Percentiles rank a stretch among this genome's conserved stretches.
These are phyloP conservation scores for Exophiala sp. DNA, from an alignment of 2,329 filamentous ascomycete species.

Conservation along the genomic window DNA sequence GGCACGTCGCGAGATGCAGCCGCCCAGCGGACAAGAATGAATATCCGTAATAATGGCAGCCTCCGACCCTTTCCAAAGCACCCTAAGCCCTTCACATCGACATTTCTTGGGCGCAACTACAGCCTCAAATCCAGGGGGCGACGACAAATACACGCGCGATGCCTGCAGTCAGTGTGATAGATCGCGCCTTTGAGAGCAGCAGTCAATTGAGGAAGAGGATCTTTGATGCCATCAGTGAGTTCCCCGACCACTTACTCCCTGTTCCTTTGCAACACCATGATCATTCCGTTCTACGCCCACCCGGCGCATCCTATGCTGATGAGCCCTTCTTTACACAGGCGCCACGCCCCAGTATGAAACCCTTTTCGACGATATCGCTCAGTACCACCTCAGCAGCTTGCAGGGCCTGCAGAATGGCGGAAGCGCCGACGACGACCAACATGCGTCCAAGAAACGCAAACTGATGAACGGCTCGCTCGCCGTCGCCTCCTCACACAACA, in stretches of 20 bases:
- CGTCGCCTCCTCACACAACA: slow-evolving; percentile 1
- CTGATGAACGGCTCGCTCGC: slow-evolving; percentile 36
- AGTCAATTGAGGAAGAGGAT: slow-evolving; percentile 16
- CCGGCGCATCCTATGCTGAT: background rate
- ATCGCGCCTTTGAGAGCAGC: slow-evolving; percentile 17
- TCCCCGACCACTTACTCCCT: too few relatives aligned
- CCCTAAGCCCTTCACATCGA: too few relatives aligned
- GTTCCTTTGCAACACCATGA: too few relatives aligned
- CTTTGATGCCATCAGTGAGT: slow-evolving; percentile 21
- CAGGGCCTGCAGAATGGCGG: slow-evolving; percentile 24
- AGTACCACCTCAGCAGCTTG: slow-evolving; percentile 35
- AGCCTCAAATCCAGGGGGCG: background rate
- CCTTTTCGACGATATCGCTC: slow-evolving; percentile 47
- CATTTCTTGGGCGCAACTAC: background rate
- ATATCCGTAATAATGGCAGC: too few relatives aligned
- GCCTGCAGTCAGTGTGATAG: slow-evolving; percentile 8
- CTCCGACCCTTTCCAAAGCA: too few relatives aligned
- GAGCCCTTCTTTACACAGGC: slow-evolving; percentile 5
- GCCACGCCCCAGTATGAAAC: slow-evolving; percentile 21
- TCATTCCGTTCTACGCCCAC: too few relatives aligned
- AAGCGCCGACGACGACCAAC: slow-evolving; percentile 20
- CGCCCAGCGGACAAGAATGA: too few relatives aligned
- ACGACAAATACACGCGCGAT: background rate
- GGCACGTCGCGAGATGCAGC: background rate
- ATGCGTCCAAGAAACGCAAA: slow-evolving; percentile 47